These are phyloP conservation scores for Pleurotus eryngii DNA, from an alignment of 768 basidiomycete species.

Conservation along the genomic window DNA sequence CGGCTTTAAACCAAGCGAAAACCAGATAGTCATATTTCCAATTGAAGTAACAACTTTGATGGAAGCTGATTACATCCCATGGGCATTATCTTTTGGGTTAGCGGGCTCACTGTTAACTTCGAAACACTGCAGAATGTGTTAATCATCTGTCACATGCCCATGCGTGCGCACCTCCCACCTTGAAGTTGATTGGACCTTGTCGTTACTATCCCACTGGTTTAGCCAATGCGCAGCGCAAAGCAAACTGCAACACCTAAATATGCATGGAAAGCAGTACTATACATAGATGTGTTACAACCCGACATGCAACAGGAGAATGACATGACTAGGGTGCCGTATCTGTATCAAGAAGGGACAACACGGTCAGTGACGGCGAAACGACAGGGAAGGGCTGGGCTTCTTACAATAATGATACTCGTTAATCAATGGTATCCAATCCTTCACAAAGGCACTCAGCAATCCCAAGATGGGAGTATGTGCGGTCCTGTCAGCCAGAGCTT, in stretches of 20 bases:
- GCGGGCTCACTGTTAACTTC: background rate
- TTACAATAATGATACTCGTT: slow-evolving; percentile 90
- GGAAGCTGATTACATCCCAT: background rate
- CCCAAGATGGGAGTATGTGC: slow-evolving; percentile 61
- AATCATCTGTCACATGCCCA: slow-evolving; percentile 4
- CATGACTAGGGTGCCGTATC: slow-evolving; percentile 38
- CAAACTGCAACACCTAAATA: background rate
- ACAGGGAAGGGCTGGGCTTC: slow-evolving; percentile 23
- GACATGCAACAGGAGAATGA: slow-evolving; percentile 13
- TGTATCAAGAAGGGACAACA: slow-evolving; percentile 11
- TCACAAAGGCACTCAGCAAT: slow-evolving; percentile 65
- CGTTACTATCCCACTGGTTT: background rate
- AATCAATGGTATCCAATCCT: slow-evolving; percentile 86
- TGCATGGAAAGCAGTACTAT: slow-evolving; percentile 9
- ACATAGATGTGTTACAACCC: slow-evolving; percentile 11
- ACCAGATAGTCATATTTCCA: background rate
- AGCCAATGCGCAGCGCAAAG: background rate
- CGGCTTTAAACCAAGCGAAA: background rate
- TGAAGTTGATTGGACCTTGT: background rate
- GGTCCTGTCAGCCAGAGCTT: slow-evolving; percentile 54
- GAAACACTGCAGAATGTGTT: background rate
- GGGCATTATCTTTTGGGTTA: background rate
- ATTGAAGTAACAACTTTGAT: slow-evolving; percentile 2
- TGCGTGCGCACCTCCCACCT: background rate
- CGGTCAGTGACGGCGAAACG: slow-evolving; percentile 1